These are phyloP conservation scores for Colletotrichum orbiculare DNA, from an alignment of 2,329 filamentous ascomycete genomes.

Conservation along the genomic window DNA sequence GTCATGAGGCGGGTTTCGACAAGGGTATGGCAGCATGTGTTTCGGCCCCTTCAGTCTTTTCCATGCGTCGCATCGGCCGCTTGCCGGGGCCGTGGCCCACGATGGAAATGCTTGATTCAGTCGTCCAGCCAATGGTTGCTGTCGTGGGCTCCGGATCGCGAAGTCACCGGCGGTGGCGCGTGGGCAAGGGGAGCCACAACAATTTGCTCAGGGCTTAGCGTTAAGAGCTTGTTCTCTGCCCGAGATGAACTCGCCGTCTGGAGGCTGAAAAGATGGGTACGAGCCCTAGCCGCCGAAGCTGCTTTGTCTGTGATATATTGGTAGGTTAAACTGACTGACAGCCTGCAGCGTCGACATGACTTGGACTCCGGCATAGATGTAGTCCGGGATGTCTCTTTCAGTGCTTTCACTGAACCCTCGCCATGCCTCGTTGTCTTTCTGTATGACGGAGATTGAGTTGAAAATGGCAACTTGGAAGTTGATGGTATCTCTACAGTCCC, in stretches of 20 bases:
- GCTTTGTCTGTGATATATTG: too few species aligned
- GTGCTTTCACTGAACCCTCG: too few species aligned
- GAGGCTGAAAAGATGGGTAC: not conserved
- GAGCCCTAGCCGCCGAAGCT: too few species aligned
- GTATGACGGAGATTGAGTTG: too few species aligned
- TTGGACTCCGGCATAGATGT: too few species aligned
- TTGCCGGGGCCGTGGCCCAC: constrained; percentile 12
- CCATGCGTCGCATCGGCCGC: constrained; percentile 19
- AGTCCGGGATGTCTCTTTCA: too few species aligned
- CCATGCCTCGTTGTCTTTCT: too few species aligned
- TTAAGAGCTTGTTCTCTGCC: not conserved
- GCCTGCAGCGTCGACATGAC: too few species aligned
- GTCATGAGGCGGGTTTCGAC: constrained; percentile 31
- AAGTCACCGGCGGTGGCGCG: constrained; percentile 5
- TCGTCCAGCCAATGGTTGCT: constrained; percentile 6
- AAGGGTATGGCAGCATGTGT: constrained; percentile 16
- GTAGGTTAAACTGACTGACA: too few species aligned
- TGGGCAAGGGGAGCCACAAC: constrained; percentile 9
- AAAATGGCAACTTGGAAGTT: too few species aligned
- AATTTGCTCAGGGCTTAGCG: constrained; percentile 32
- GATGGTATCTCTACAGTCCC: too few species aligned
- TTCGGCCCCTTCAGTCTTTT: constrained; percentile 1
- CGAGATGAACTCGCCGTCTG: not conserved
- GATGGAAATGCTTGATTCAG: constrained; percentile 20
- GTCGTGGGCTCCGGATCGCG: constrained; percentile 4